Evolutionary conservation across 208 protist species (phyloP).

Genomic region (Naegleria gruberi): DNA sequence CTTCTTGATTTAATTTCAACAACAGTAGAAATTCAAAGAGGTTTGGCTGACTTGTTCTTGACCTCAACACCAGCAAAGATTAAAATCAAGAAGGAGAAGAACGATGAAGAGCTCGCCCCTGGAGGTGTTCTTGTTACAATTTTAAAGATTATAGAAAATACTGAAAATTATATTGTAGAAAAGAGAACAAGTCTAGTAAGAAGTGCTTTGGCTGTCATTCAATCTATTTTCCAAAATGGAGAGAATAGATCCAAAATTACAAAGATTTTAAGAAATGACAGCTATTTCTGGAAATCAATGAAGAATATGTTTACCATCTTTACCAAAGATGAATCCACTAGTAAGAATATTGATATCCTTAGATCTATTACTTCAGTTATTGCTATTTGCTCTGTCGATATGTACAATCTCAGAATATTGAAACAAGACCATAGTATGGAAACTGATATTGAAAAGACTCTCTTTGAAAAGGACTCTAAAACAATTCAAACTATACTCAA

Average conservation of each 20-base stretch:
- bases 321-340: neutral
- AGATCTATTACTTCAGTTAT: neutral
- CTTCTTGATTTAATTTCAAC: neutral
- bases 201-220: neutral
- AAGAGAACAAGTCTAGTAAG: neutral
- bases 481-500: neutral
- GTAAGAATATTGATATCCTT: neutral
- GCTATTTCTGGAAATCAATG: neutral
- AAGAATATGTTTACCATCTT: neutral
- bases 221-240: neutral
- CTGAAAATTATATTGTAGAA: neutral
- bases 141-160: neutral
- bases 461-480: neutral
- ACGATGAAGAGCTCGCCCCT: neutral
- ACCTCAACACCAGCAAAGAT: neutral
- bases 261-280: neutral
- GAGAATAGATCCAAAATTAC: neutral
- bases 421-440: neutral
- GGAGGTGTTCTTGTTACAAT: neutral
- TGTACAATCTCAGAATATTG: neutral
- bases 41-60: neutral
- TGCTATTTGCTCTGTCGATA: neutral
- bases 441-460: neutral
- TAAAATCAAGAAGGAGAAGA: neutral
- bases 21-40: constrained; percentile 15